These are phyloP conservation scores for Uronychia setigera DNA, from an alignment of 73 alveolate species.

Conservation along the genomic window DNA sequence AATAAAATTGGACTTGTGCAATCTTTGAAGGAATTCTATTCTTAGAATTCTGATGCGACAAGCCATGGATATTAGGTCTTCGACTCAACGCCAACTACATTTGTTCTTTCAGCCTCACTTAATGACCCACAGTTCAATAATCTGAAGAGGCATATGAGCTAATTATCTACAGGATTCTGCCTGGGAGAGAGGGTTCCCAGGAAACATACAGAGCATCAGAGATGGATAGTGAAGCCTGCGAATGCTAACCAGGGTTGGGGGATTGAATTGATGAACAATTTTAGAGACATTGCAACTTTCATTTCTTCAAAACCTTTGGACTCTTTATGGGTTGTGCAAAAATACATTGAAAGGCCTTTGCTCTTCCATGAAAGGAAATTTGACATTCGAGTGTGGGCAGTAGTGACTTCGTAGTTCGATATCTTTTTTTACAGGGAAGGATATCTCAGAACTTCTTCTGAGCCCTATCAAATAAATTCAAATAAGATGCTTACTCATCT, in stretches of 20 bases:
- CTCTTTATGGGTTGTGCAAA: constrained; percentile 84
- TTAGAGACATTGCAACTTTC: constrained; percentile 79
- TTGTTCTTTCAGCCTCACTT: constrained; percentile 36
- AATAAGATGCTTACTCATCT: constrained; percentile 82
- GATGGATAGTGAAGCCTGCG: constrained; percentile 95
- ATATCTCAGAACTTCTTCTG: constrained; percentile 81
- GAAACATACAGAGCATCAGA: constrained; percentile 76
- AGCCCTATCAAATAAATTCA: constrained; percentile 57
- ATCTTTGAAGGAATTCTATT: constrained; percentile 53
- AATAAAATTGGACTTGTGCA: constrained; percentile 71
- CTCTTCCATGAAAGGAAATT: constrained; percentile 89
- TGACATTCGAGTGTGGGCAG: constrained; percentile 94
- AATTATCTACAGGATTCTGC: constrained; percentile 57
- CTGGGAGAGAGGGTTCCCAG: constrained; percentile 69
- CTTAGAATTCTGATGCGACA: constrained; percentile 33
- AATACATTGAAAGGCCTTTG: constrained; percentile 92
- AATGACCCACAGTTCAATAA: constrained; percentile 38
- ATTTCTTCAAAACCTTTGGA: constrained; percentile 41
- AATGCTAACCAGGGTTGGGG: constrained; percentile 91
- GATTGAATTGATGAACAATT: constrained; percentile 83
- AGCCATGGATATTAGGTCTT: constrained; percentile 46
- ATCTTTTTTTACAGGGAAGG: constrained; percentile 78
- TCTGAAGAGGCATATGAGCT: constrained; percentile 54
- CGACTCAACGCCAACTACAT: constrained; percentile 76
- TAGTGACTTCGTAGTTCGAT: constrained; percentile 66